Evolutionary conservation across 2,329 filamentous ascomycete genomes (phyloP).

Genomic region (Microsporum canis): DNA sequence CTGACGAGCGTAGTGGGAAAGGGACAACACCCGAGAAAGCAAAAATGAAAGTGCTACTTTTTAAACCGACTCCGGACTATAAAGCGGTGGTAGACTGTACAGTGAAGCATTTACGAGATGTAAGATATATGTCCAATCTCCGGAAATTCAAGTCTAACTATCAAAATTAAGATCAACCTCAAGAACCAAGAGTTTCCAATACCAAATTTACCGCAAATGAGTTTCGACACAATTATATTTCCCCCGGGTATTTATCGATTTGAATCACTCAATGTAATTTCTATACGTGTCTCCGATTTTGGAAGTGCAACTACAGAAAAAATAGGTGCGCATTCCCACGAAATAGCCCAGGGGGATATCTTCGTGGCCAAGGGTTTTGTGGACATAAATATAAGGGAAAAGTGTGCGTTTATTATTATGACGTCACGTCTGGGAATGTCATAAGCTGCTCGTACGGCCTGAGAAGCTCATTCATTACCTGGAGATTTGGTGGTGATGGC

Average conservation of each 20-base stretch:
- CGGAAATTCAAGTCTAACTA: too few species aligned
- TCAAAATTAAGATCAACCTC: neutral
- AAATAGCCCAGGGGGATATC: neutral
- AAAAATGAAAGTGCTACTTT: too few species aligned
- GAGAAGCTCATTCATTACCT: neutral
- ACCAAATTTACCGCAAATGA: too few species aligned
- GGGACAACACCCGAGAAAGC: too few species aligned
- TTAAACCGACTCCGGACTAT: too few species aligned
- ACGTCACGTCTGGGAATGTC: neutral
- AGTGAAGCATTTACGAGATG: too few species aligned
- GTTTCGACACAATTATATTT: too few species aligned
- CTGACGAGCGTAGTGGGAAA: too few species aligned
- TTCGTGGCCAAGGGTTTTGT: neutral
- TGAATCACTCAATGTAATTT: conserved; percentile 3
- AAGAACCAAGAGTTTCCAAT: neutral
- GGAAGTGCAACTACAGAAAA: neutral
- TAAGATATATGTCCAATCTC: too few species aligned
- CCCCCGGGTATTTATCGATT: neutral
- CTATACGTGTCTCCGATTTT: neutral
- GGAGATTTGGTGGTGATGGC: neutral
- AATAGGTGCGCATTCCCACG: neutral
- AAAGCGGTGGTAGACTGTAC: too few species aligned
- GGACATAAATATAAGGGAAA: neutral
- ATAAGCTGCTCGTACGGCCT: neutral
- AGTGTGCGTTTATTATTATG: neutral